phyloP scores from a whole-genome alignment of 768 basidiomycete species.

The Phlebiopsis gigantea region DNA sequence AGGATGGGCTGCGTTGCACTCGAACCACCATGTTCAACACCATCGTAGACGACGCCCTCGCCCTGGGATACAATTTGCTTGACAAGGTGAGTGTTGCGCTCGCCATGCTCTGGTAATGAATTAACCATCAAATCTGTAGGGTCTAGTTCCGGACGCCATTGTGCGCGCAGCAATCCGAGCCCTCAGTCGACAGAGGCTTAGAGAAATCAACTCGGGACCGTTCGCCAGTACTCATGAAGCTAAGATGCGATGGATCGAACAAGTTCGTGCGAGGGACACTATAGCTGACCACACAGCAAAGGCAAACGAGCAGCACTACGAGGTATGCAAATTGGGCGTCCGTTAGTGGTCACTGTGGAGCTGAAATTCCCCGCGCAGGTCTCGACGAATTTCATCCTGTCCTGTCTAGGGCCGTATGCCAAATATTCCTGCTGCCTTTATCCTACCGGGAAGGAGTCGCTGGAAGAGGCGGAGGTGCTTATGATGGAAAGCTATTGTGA shows the following conservation, averaged over 20 bases:
- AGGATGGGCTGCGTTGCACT: not conserved
- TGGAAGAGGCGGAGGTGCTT: conserved; percentile 58
- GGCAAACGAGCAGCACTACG: conserved; percentile 75
- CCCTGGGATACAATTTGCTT: conserved; percentile 33
- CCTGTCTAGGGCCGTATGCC: conserved; percentile 58
- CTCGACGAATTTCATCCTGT: conserved; percentile 55
- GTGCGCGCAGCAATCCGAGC: conserved; percentile 41
- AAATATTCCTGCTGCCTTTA: conserved; percentile 68
- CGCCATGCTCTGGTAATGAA: too few relatives aligned
- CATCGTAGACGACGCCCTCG: conserved; percentile 21
- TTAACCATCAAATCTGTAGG: conserved; percentile 34
- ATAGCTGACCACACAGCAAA: conserved; percentile 62
- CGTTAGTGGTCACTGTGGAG: not conserved
- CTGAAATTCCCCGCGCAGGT: conserved; percentile 31
- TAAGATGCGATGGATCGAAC: conserved; percentile 65
- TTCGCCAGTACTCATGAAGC: conserved; percentile 56
- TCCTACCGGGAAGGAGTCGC: conserved; percentile 51
- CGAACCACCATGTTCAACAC: conserved; percentile 13
- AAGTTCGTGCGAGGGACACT: conserved; percentile 38
- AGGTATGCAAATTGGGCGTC: conserved; percentile 45
- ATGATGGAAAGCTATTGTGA: conserved; percentile 66
- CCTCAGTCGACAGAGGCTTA: conserved; percentile 47
- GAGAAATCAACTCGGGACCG: conserved; percentile 56
- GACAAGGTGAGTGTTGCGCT: conserved; percentile 17
- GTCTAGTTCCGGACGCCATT: conserved; percentile 57